These are phyloP conservation scores for Lepiota venenata DNA, from an alignment of 768 basidiomycete genomes.

Conservation along the genomic window DNA sequence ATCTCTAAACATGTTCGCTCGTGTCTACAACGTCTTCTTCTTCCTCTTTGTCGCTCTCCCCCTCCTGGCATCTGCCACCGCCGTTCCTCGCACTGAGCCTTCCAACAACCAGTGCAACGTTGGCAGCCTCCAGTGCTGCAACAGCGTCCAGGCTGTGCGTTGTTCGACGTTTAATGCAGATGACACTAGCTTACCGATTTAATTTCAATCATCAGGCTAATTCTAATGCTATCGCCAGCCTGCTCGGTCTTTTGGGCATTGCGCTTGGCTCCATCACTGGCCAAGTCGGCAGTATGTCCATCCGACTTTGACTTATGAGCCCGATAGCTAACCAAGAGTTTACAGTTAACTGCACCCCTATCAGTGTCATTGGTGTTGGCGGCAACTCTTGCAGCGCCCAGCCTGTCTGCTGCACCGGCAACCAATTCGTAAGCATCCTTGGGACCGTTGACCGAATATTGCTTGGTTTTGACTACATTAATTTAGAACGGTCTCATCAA, in stretches of 20 bases:
- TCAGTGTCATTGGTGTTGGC: slow-evolving; percentile 16
- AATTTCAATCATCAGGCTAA: neutral
- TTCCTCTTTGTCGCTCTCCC: slow-evolving; percentile 19
- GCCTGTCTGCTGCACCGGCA: slow-evolving; percentile 27
- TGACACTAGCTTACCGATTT: no score
- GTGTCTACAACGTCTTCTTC: slow-evolving; percentile 15
- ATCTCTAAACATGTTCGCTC: slow-evolving; percentile 18
- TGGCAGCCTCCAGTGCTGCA: slow-evolving; percentile 20
- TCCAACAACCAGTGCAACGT: slow-evolving; percentile 17
- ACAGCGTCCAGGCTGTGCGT: slow-evolving; percentile 17
- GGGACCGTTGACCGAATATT: neutral
- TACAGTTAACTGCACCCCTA: slow-evolving; percentile 16
- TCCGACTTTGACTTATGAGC: no score
- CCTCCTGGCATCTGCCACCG: slow-evolving; percentile 15
- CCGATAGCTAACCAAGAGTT: no score
- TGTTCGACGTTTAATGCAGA: neutral
- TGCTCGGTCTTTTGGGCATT: neutral
- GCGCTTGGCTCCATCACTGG: slow-evolving; percentile 10
- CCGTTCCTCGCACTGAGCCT: neutral
- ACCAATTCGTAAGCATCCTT: slow-evolving; percentile 19
- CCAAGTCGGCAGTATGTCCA: no score
- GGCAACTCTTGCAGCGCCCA: slow-evolving; percentile 20
- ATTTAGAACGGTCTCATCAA: slow-evolving; percentile 16
- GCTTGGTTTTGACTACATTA: neutral
- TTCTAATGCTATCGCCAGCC: neutral